Base-by-base conservation (phyloP, 78 protist genomes). In the Capsaspora owczarzaki region DNA sequence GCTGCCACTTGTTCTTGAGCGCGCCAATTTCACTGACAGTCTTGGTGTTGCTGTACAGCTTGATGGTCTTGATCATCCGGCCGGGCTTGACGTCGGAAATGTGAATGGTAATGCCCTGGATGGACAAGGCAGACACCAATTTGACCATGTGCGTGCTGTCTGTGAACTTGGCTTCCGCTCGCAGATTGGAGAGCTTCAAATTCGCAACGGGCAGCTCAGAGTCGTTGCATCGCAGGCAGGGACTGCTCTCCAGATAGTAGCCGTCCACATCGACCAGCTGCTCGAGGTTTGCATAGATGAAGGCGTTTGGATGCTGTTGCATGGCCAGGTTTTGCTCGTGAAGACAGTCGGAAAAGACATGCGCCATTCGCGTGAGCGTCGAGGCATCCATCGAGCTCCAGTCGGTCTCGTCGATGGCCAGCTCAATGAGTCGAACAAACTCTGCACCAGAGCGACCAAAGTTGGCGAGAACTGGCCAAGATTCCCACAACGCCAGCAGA, bases 111-210 rank as follows among this genome's bases (percentile, higher is more conserved):
- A 90, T 37, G 37, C 77, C 51, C 43, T 49, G 76, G 8, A 90
- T 79, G 37, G 53, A 40, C 38, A 61, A 51, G 2, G 83, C 82
- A n/a, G 75, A n/a, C 38, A 60, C n/a, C 71, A 89, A 66, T 37
- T 76, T 63, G 40, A 82, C 85, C 60, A 81, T 2, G 60, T 35
- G 23, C 40, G 83, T 19, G 23, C 8, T 41, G 29, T 87, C 90
- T 14, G 93, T 88, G 83, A 44, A 91, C 61, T 87, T 89, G 49
- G 44, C 76, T 77, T 93, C 94, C 42, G 89, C 89, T 40, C 70
- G 47, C 40, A 91, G 35, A 8, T 56, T 1, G 31, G 77, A 89
- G 27, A 93, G 75, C 69, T 81, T 35, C 42, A 14, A 8, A 14
- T 61, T 37, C 56, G 56, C 68, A 35, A 86, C 68, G 38, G 86